Conservation (phyloP, 2,329 filamentous ascomycete genomes). For the Phialocephala subalpina region DNA sequence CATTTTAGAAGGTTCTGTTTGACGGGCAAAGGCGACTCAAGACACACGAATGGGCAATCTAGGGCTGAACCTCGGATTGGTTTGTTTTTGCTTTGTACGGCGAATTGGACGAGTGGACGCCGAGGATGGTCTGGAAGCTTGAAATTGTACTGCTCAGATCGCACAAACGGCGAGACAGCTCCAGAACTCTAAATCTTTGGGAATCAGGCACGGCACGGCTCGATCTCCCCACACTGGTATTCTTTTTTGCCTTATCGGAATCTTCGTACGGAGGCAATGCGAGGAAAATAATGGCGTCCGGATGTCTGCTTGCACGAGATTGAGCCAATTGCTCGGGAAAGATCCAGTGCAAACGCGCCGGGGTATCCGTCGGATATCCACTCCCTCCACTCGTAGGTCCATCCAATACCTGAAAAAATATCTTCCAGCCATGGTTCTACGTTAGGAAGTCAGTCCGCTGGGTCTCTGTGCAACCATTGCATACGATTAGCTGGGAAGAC, state of each 20-base stretch:
- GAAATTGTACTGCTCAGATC: not conserved
- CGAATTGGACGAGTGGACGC: constrained; percentile 1
- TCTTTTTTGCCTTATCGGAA: constrained; percentile 1
- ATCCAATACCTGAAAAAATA: not conserved
- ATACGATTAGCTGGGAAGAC: not conserved
- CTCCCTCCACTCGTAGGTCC: not conserved
- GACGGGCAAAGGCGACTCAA: too few relatives aligned
- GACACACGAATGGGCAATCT: not conserved
- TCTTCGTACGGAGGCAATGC: too few relatives aligned
- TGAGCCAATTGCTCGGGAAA: not conserved
- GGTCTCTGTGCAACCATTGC: too few relatives aligned
- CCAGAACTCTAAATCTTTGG: not conserved
- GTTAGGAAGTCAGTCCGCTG: constrained; percentile 4
- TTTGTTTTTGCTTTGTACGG: not conserved
- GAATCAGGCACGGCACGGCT: not conserved
- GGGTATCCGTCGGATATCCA: not conserved
- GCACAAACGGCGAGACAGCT: not conserved
- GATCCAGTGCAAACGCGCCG: not conserved
- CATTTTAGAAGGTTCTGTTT: not conserved
- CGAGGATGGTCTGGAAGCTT: not conserved
- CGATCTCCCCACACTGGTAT: not conserved
- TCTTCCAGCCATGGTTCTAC: not conserved
- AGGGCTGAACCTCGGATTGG: not conserved
- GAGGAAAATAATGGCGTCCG: not conserved
- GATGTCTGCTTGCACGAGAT: not conserved